Evolutionary conservation across 2,329 filamentous ascomycete species (phyloP), one percentile per base, ranked within the genome.

Genomic region (Beauveria medogensis): DNA sequence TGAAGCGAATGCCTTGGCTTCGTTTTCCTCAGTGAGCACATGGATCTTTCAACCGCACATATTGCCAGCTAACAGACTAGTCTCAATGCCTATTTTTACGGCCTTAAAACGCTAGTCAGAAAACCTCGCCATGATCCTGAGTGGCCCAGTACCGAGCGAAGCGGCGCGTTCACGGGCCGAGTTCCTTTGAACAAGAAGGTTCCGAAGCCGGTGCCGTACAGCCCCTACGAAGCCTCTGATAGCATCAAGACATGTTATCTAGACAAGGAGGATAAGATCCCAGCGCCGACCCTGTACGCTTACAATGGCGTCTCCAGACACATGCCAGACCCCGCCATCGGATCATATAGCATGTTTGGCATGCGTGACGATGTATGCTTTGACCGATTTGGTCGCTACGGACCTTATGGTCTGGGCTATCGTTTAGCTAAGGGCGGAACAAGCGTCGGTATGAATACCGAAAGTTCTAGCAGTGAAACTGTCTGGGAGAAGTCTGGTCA

Each of bases 361-460:
- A 73, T 96, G 46, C 80, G 86, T 24, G 82, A 91, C 63, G 88
- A 94, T 67, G 78, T 95, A 16, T 96, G 92, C 74, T 96, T 95
- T 70, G 92, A 96, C 69, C 84, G 92, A 6, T 95, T 91, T 69
- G 90, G 91, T 20, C 84, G 92, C 52, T 83, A 93, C 43, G 92
- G 91, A 0, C 88, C 91, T 0, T 96, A 96, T 69, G 92, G 92
- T 0, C 77, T 92, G 46, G 92, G 92, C n/a, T 96, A 96, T 73
- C 84, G 82, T 67, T 80, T 82, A 62, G 82, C 85, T 60, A 82
- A 84, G 64, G 92, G 92, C 16, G 92, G 92, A 24, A 74, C 83
- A 0, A 84, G 83, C 28, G 85, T 92, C 59, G 85, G 85, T n/a
- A 79, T 89, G 60, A 89, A 91, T 44, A 86, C 85, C 1, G 90